Conservation (phyloP, 2,329 filamentous ascomycete species). For the Fusarium solani-melongenae region DNA sequence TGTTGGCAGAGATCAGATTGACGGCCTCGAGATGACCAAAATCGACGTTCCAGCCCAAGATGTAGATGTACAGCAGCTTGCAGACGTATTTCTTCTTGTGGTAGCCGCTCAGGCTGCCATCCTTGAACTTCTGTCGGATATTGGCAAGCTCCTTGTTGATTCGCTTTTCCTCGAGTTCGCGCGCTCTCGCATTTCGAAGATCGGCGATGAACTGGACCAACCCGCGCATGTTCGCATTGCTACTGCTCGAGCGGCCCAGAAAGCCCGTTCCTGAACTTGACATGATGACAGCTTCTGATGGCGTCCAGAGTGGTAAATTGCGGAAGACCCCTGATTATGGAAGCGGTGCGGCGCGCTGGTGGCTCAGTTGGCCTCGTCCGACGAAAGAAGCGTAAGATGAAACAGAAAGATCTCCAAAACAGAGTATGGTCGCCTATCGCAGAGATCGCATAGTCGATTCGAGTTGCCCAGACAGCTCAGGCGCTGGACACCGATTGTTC, state of each 20-base stretch:
- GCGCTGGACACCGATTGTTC: conserved; percentile 43
- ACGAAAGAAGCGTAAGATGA: conserved; percentile 15
- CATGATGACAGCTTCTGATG: conserved; percentile 54
- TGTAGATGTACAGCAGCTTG: conserved; percentile 99
- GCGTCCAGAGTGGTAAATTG: conserved; percentile 31
- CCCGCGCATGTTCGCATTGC: conserved; percentile 78
- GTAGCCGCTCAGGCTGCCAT: conserved; percentile 92
- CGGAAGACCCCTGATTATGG: conserved; percentile 39
- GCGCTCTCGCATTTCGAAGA: conserved; percentile 90
- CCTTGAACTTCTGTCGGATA: conserved; percentile 98
- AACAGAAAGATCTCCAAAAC: conserved; percentile 37
- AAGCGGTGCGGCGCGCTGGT: conserved; percentile 17
- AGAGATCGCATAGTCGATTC: conserved; percentile 48
- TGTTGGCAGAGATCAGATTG: conserved; percentile 94
- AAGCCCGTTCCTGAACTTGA: conserved; percentile 69
- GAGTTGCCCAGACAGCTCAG: conserved; percentile 40
- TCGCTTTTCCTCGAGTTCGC: conserved; percentile 97
- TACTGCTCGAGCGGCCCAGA: conserved; percentile 72
- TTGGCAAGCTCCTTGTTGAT: conserved; percentile 99
- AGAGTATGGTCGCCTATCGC: conserved; percentile 41
- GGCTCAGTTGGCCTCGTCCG: conserved; percentile 19
- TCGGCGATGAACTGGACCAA: conserved; percentile 99
- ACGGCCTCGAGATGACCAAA: conserved; percentile 98
- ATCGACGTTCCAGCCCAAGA: conserved; percentile 98
- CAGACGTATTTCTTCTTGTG: conserved; percentile 99